Evolutionary conservation across 768 basidiomycete species (phyloP), one percentile per base, ranked within the genome.

Genomic region (Auriscalpium vulgare): DNA sequence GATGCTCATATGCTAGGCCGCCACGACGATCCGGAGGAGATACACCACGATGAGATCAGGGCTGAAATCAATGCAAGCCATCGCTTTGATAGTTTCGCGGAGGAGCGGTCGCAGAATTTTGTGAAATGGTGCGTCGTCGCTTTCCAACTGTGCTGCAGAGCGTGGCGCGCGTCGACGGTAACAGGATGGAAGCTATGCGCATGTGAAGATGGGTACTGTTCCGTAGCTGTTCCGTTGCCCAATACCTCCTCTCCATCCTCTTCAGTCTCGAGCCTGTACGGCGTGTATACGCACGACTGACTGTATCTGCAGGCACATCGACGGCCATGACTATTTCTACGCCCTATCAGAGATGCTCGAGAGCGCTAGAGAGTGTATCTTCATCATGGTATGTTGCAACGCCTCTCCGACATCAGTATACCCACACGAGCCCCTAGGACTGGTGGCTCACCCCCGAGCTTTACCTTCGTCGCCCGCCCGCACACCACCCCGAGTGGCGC

Each of bases 261-360:
- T 29, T 29, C 29, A 29, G 7, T 29, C 29, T 29, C 29, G 29
- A 29, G 29, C 29, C 29, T 29, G 29, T 5, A 29, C 29, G 29
- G 29, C 29, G 29, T 29, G 29, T 29, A 7, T 7, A 7, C 29
- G 29, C 29, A 29, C 29, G 5, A 29, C 29, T 29, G 29, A 29
- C 29, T 29, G 29, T 7, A 6, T 10, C 6, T 55, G 11, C 51
- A 83, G 87, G 85, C 92, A 94, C 66, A 79, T 95, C 48, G 95
- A 95, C 63, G 95, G 95, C 0, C 91, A 97, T 56, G 95, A 98
- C 72, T 98, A 95, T 69, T 89, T 97, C 80, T 97, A 88, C 81
- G 95, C 95, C 0, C 67, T 97, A 37, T 91, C 91, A 1, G 92
- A 95, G 71, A 76, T 95, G 71, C 76, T 97, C n/a, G 88, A 89